Evolutionary conservation across 192 early-diverging fungal genomes (phyloP).

Genomic region (Coemansia sp.): DNA sequence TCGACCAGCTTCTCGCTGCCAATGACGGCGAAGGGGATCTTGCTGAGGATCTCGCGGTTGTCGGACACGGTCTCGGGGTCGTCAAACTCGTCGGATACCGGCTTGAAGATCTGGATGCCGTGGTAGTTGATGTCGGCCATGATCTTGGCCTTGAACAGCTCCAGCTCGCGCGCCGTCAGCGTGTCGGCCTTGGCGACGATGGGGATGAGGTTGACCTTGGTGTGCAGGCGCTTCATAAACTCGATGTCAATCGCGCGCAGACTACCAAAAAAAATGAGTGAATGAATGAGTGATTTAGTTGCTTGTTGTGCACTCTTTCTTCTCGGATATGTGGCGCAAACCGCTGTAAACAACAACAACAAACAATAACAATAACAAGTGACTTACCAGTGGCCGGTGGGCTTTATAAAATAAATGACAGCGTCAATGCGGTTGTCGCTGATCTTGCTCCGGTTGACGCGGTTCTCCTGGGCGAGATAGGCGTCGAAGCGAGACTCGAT

Average conservation of each 20-base stretch:
- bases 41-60: conserved; percentile 84
- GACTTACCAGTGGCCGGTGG: conserved; percentile 85
- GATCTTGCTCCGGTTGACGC: conserved; percentile 86
- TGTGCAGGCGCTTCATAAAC: conserved; percentile 92
- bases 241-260: conserved; percentile 92
- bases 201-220: conserved; percentile 86
- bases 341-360: background rate
- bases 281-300: background rate
- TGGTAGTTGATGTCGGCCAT: conserved; percentile 81
- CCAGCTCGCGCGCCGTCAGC: conserved; percentile 81
- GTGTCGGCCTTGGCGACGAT: conserved; percentile 93
- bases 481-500: conserved; percentile 95
- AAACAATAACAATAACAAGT: conserved; percentile 11
- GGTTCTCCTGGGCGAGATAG: conserved; percentile 92
- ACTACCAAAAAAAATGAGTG: conserved; percentile 31
- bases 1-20: conserved; percentile 89
- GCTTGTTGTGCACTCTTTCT: background rate
- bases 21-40: conserved; percentile 96
- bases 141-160: conserved; percentile 84
- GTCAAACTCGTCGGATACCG: conserved; percentile 80
- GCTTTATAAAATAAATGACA: conserved; percentile 96
- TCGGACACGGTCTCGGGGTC: conserved; percentile 84
- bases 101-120: conserved; percentile 87
- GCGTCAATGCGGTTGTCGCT: conserved; percentile 94
- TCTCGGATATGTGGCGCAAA: conserved; percentile 2